Conservation (phyloP, 257 asterid genomes). For the Gardenia jasminoides region DNA sequence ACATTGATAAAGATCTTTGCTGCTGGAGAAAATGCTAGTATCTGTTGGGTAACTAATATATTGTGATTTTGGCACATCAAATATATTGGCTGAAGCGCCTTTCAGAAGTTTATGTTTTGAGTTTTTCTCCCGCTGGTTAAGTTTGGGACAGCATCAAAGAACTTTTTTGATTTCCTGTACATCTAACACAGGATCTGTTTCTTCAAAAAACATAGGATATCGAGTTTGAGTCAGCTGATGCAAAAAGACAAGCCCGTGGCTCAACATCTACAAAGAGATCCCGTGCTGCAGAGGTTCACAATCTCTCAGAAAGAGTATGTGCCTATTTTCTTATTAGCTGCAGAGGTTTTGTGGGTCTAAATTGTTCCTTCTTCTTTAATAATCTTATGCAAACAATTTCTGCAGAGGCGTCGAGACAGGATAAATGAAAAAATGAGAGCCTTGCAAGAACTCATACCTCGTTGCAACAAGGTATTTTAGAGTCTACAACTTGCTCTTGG, state of each 20-base stretch:
- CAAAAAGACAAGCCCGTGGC: slow-evolving; percentile 47
- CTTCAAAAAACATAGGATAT: slow-evolving; percentile 36
- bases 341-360: neutral
- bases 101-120: neutral
- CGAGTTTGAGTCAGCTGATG: slow-evolving; percentile 48
- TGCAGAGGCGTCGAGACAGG: slow-evolving; percentile 85
- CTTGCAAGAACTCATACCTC: slow-evolving; percentile 78
- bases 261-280: slow-evolving; percentile 61
- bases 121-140: neutral
- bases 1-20: neutral
- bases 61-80: neutral
- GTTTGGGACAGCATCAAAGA: neutral
- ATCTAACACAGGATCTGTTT: neutral
- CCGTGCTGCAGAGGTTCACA: slow-evolving; percentile 86
- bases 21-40: neutral
- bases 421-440: slow-evolving; percentile 85
- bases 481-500: neutral
- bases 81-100: neutral
- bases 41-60: neutral
- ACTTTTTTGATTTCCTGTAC: neutral
- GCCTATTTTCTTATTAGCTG: neutral
- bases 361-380: slow-evolving; percentile 7
- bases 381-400: neutral
- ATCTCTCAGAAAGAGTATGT: slow-evolving; percentile 65
- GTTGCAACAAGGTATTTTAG: slow-evolving; percentile 75